Base-by-base conservation (phyloP, 495 filamentous ascomycete species). In the Tuber magnatum region DNA sequence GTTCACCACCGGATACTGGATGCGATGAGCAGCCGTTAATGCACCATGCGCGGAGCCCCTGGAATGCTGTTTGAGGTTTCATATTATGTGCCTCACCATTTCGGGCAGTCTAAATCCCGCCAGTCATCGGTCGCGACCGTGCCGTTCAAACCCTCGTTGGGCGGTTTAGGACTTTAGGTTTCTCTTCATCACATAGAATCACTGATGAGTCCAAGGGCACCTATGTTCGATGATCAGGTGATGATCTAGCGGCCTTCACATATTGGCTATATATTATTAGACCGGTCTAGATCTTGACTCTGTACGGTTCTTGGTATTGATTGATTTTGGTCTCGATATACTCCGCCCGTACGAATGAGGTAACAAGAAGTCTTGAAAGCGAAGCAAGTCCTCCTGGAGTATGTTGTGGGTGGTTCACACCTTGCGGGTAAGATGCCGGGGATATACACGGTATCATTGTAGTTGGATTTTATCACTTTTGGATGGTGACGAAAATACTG, bases 21-120 rank as follows among this genome's bases (percentile, higher is more conserved):
- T 65, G 56, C 56, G 56, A 65, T 65, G 56, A 65, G 56, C 28
- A 65, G 28, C 56, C 28, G 56, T 65, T 65, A 65, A 65, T 65
- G 56, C 56, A 65, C 56, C 56, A 65, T 65, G 56, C 56, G 28
- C 12, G 56, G 56, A 18, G 56, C 56, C 56, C 56, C 56, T 65
- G 56, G 56, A 35, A 35, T 65, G 56, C 28, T 65, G 56, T 65
- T 65, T 65, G 56, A 35, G 32, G 56, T 65, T 65, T 65, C 56
- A 65, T 35, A 35, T 65, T 65, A 65, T 65, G 56, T 65, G 28
- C 56, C 56, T 65, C 56, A 35, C 56, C 28, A 16, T 35, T 65
- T 35, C 28, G 56, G 56, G 56, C 56, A 35, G n/a, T 18, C 56
- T 35, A 35, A 32, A 18, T 35, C 56, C 56, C 28, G 10, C 56